phyloP scores from a whole-genome alignment of 2,329 filamentous ascomycete species.

The Xylaria sp. region DNA sequence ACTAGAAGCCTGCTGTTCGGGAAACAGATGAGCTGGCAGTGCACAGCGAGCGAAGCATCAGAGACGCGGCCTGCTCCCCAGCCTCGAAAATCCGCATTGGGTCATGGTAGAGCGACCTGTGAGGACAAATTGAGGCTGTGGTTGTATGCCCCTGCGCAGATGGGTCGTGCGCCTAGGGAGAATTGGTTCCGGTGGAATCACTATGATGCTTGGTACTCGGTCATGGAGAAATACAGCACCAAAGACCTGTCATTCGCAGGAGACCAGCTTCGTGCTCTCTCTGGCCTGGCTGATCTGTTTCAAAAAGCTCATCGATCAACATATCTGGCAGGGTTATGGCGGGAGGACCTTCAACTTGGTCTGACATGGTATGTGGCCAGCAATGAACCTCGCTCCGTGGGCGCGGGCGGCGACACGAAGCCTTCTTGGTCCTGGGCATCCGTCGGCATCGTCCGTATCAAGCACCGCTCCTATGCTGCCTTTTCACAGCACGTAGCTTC shows the following conservation, averaged over 20 bases:
- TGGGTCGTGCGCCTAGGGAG: background rate
- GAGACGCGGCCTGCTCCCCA: conserved; percentile 28
- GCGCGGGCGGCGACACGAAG: background rate
- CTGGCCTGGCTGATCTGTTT: conserved; percentile 27
- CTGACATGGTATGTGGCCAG: conserved; percentile 32
- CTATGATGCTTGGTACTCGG: conserved; percentile 27
- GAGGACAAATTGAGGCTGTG: conserved; percentile 22
- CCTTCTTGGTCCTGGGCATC: conserved; percentile 35
- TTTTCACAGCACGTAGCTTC: background rate
- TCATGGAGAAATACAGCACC: conserved; percentile 30
- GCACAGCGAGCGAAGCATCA: conserved; percentile 15
- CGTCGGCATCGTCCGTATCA: conserved; percentile 27
- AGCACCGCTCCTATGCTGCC: conserved; percentile 10
- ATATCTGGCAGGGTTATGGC: conserved; percentile 33
- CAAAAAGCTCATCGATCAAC: conserved; percentile 10
- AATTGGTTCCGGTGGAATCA: conserved; percentile 6
- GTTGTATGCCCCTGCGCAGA: conserved; percentile 18
- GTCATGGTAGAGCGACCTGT: background rate
- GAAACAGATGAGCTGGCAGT: conserved; percentile 30
- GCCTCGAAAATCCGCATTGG: conserved; percentile 1
- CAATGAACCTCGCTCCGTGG: conserved; percentile 27
- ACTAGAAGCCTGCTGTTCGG: conserved; percentile 31
- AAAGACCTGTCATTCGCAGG: conserved; percentile 20
- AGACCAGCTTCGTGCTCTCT: conserved; percentile 29
- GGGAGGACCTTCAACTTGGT: conserved; percentile 26